Base-by-base conservation (phyloP, 2,329 filamentous ascomycete species). In the Didymella glomerata region DNA sequence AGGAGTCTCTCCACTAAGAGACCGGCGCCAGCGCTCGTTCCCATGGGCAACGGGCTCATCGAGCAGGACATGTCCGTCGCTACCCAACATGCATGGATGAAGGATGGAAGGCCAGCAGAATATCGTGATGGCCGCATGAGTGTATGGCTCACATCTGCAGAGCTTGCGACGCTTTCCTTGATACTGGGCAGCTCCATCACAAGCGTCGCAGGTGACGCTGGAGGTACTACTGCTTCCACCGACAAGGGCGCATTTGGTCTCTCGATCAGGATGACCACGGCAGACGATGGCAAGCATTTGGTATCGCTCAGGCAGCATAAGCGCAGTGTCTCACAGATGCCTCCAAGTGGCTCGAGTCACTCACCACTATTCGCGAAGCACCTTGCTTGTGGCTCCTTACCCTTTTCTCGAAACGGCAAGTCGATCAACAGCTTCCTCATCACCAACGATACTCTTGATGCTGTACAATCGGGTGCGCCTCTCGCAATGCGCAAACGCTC, bases 361-460 rank as follows among this genome's bases (percentile, higher is more conserved):
- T 76, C 72, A n/a, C 61, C 65, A 5, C 63, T 76, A 8, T 71
- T 65, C 50, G 72, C 73, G 41, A 77, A 76, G 53, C 73, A 77
- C 44, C 50, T 76, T 9, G 71, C 72, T 10, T 66, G 63, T 10
- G 72, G 73, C 40, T 72, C 69, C 8, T 49, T 77, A 0, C 73
- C 73, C 2, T 73, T 65, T 45, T 62, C 62, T 2, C 63, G 66
- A 24, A 63, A 73, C 27, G 48, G 57, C 3, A 64, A 61, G 2
- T 50, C 48, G 18, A 47, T 68, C 2, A 62, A 67, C 54, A 68
- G 68, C 32, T 68, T 76, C n/a, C 54, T 71, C 41, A 62, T 76
- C 48, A 71, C 62, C 13, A n/a, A 57, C 2, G 59, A 69, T 0
- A 64, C 68, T 3, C 54, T 75, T 13, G 56, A 67, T 40, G 52